Evolutionary conservation across 176 grass and related monocot species (phyloP).

Genomic region (Urochloa ruziziensis): DNA sequence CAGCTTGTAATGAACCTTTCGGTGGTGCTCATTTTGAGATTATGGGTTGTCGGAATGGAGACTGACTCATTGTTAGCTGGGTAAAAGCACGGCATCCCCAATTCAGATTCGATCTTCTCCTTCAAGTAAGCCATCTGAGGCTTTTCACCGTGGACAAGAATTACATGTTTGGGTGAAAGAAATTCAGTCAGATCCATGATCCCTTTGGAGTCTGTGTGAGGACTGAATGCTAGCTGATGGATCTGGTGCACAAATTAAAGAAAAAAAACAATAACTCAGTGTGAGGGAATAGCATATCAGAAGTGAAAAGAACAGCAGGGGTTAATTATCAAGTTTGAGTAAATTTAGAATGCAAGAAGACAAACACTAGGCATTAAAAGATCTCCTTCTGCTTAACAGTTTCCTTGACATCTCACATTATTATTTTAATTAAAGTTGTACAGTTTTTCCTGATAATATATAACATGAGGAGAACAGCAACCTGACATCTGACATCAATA

Average conservation of each 20-base stretch:
- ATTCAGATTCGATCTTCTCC: slow-evolving; percentile 72
- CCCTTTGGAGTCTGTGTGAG: slow-evolving; percentile 90
- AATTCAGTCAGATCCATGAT: slow-evolving; percentile 91
- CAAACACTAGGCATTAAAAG: neutral
- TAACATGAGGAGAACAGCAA: slow-evolving; percentile 32
- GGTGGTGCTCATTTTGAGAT: slow-evolving; percentile 59
- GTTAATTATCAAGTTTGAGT: neutral
- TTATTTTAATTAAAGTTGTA: neutral
- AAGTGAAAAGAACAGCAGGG: neutral
- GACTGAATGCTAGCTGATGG: slow-evolving; percentile 85
- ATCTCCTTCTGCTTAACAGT: neutral
- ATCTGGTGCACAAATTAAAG: slow-evolving; percentile 47
- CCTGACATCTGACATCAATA: slow-evolving; percentile 95
- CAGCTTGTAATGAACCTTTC: slow-evolving; percentile 65
- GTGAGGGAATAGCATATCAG: slow-evolving; percentile 14
- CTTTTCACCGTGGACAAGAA: slow-evolving; percentile 94
- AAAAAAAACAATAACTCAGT: neutral
- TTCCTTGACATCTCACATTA: neutral
- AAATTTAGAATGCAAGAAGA: neutral
- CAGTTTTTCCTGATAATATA: neutral
- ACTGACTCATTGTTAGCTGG: slow-evolving; percentile 80
- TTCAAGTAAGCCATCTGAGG: slow-evolving; percentile 85
- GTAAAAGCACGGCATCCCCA: slow-evolving; percentile 66
- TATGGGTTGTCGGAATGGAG: slow-evolving; percentile 48
- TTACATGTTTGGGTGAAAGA: slow-evolving; percentile 79